Conservation (phyloP, 352 stramenopile species). For the Pythium folliculosum region DNA sequence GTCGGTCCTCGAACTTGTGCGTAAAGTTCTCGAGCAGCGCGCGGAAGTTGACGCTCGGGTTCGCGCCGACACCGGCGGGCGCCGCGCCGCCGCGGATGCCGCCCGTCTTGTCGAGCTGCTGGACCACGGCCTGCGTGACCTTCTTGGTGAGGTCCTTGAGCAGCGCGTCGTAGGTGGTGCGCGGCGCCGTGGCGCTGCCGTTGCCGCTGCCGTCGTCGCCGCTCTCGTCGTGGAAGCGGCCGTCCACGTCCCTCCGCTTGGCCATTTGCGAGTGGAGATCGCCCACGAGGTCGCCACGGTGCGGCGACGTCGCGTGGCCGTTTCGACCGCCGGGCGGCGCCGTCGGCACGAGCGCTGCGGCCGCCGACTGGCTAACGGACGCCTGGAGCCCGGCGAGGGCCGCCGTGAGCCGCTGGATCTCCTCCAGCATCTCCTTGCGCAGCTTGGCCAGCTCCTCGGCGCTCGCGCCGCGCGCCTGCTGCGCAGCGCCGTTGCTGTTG, state of each 20-base stretch:
- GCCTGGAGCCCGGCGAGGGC: slow-evolving; percentile 33
- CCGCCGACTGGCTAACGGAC: not conserved
- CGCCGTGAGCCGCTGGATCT: slow-evolving; percentile 50
- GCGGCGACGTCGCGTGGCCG: slow-evolving; percentile 5
- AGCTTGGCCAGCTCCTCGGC: slow-evolving; percentile 49
- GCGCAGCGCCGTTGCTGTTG: slow-evolving; percentile 27
- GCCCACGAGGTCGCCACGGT: slow-evolving; percentile 41
- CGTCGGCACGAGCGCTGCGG: slow-evolving; percentile 8
- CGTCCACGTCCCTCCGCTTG: slow-evolving; percentile 50
- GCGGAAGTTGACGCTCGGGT: slow-evolving; percentile 66
- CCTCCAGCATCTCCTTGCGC: slow-evolving; percentile 49
- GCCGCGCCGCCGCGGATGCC: slow-evolving; percentile 17
- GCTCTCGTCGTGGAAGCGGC: slow-evolving; percentile 43
- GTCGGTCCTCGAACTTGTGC: slow-evolving; percentile 66
- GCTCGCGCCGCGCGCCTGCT: not conserved
- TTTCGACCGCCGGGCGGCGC: not conserved
- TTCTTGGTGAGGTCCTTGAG: slow-evolving; percentile 83
- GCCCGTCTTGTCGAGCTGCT: slow-evolving; percentile 43
- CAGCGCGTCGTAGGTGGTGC: slow-evolving; percentile 70
- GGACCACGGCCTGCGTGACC: slow-evolving; percentile 57
- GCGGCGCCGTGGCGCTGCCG: slow-evolving; percentile 32
- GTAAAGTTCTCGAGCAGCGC: slow-evolving; percentile 75
- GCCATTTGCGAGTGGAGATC: slow-evolving; percentile 62
- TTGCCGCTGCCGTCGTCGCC: not conserved
- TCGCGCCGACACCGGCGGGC: slow-evolving; percentile 37